Base-by-base conservation (phyloP, 208 protist species). In the Novymonas esmeraldas region DNA sequence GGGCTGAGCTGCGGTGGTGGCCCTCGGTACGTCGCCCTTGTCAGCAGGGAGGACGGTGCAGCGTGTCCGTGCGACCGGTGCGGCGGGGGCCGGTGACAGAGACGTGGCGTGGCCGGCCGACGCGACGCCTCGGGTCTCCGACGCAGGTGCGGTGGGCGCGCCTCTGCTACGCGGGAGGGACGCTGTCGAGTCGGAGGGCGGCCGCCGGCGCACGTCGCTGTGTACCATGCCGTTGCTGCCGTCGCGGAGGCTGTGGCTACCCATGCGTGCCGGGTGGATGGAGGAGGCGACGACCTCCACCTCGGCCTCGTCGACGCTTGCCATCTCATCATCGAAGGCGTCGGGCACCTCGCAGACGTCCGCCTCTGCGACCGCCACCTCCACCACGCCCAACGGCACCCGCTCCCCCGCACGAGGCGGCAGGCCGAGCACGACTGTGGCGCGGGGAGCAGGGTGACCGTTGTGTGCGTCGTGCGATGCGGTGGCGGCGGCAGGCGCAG, bases 141-240 rank as follows among this genome's bases (percentile, higher is more conserved):
- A 33, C 3, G 54, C 31, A 5, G 38, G 10, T 16, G 28, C 24
- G 9, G 51, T 11, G 6, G 33, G 31, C n/a, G 60, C 18, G 31
- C 31, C n/a, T 28, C 29, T 56, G 45, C 39, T 48, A 28, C 26
- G 55, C 5, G 61, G 41, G 10, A 48, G 1, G 16, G 55, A 64
- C 10, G 41, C 16, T 6, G 33, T 54, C 33, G 48, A 41, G 10
- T 64, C 61, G 1, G 52, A 42, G 28, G 22, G 20, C 16, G 54
- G 61, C 16, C 38, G 31, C 26, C 20, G 69, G 26, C 69, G 69
- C 50, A 75, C 31, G 26, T 64, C 61, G 46, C 69, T 75, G 61
- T 75, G 52, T 36, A 75, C 69, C 60, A 75, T 69, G 38, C 69
- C 69, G 48, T 28, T 69, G 46, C 69, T 75, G 33, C 62, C 59